Base-by-base conservation (phyloP, 2,329 filamentous ascomycete genomes). In the Xylariaceae sp. region DNA sequence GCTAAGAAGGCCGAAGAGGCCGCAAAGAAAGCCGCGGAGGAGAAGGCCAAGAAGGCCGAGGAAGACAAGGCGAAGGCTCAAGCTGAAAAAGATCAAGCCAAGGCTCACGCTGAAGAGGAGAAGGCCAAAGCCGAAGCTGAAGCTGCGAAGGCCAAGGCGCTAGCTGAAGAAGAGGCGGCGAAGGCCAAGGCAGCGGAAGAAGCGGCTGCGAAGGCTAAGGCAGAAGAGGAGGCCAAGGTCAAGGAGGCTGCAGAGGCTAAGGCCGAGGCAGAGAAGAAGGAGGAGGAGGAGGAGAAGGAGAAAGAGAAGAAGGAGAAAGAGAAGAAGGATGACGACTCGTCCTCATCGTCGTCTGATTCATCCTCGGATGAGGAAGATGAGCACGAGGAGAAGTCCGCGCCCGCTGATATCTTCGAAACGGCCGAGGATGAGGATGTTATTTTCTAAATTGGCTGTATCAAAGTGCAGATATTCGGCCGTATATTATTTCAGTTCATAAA, bases 401-500 rank as follows among this genome's bases (percentile, higher is more conserved):
- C 80, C 30, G 70, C 81, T 17, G 89, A 95, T 73, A 78, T 95
- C 15, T 76, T 95, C 44, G 88, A 85, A 4, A 87, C 88, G 37
- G 83, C 86, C 56, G 89, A 93, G 61, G 90, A 94, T 67, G 84
- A 90, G 53, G 91, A 95, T 72, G 87, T 96, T 60, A 96, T 96
- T 70, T 95, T 95, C 74, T 95, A 74, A 58, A 51, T 23, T 53
- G 23, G 45, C 39, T 4, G 49, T 30, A 47, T 49, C 23, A 4
- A 30, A 30, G 23, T 5, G 23, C 23, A 30, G 23, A 30, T 30
- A 30, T 56, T 51, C 5, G 55, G 23, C 51, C 39, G 44, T 64
- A 60, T 63, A 63, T 61, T 57, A 58, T 58, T 55, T 56, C 58
- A 57, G 52, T 50, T 54, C 53, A 57, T 57, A 60, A 59, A 56